These are phyloP conservation scores for Auriscalpium vulgare DNA, from an alignment of 768 basidiomycete species.

Conservation along the genomic window DNA sequence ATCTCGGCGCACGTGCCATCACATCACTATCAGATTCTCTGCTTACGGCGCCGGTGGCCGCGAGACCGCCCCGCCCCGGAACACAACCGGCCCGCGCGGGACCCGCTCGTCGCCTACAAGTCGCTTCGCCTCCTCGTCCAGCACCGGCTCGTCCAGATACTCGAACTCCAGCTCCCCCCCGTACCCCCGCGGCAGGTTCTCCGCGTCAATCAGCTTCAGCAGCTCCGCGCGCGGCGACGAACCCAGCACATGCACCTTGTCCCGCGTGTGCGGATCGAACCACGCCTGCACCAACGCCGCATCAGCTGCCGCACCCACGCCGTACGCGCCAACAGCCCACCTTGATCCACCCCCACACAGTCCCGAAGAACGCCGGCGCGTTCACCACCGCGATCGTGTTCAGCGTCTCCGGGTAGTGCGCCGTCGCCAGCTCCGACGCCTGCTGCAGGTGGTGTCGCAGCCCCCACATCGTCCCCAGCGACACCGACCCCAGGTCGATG, in stretches of 20 bases:
- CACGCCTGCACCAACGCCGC: slow-evolving; percentile 37
- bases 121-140: slow-evolving; percentile 47
- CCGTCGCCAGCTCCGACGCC: slow-evolving; percentile 65
- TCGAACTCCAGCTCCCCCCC: slow-evolving; percentile 71
- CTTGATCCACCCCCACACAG: slow-evolving; percentile 81
- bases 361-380: slow-evolving; percentile 75
- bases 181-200: slow-evolving; percentile 57
- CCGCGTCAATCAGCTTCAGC: slow-evolving; percentile 36
- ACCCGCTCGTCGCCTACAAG: slow-evolving; percentile 34
- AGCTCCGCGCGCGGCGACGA: slow-evolving; percentile 49
- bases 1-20: too few relatives aligned
- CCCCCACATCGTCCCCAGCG: slow-evolving; percentile 59
- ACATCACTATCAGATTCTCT: too few relatives aligned
- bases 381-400: slow-evolving; percentile 64
- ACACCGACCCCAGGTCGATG: slow-evolving; percentile 61
- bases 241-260: slow-evolving; percentile 71
- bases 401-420: slow-evolving; percentile 78
- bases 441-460: slow-evolving; percentile 68
- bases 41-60: slow-evolving; percentile 3
- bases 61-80: slow-evolving; percentile 34
- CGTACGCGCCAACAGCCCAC: slow-evolving; percentile 22
- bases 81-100: slow-evolving; percentile 51
- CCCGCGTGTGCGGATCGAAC: slow-evolving; percentile 74
- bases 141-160: slow-evolving; percentile 55
- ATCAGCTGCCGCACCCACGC: slow-evolving; percentile 1